phyloP scores from a whole-genome alignment of 2,329 filamentous ascomycete species.

The Aspergillus sp. region DNA sequence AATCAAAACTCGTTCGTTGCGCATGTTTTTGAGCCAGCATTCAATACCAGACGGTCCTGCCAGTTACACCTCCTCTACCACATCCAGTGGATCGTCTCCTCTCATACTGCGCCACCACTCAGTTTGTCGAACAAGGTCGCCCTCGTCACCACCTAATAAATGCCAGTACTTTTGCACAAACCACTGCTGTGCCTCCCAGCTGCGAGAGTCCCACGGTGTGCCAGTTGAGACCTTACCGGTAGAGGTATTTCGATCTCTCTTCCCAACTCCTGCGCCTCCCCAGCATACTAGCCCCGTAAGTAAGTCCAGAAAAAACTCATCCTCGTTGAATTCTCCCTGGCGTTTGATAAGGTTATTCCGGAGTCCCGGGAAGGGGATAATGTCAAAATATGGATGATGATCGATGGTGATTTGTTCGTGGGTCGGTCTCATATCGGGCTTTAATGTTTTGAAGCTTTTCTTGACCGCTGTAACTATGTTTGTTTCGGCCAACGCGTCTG shows the following conservation, averaged over 20 bases:
- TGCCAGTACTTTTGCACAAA: conserved; percentile 45
- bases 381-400: conserved; percentile 22
- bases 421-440: conserved; percentile 22
- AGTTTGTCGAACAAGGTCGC: conserved; percentile 32
- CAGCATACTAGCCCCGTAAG: conserved; percentile 20
- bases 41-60: no score
- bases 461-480: conserved; percentile 16
- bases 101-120: conserved; percentile 23
- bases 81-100: conserved; percentile 17
- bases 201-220: conserved; percentile 47
- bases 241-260: conserved; percentile 13
- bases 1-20: no score
- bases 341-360: conserved; percentile 19
- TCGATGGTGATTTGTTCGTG: conserved; percentile 20
- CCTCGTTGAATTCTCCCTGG: conserved; percentile 17
- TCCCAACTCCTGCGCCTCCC: conserved; percentile 18
- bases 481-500: conserved; percentile 2
- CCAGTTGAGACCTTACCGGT: conserved; percentile 26
- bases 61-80: not conserved
- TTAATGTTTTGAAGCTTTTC: conserved; percentile 16
- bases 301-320: conserved; percentile 19
- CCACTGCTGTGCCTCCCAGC: conserved; percentile 48
- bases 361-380: conserved; percentile 20
- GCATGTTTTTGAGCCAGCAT: no score
- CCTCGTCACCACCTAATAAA: conserved; percentile 38